Evolutionary conservation across 352 stramenopile genomes (phyloP), one percentile per base, ranked within the genome.

Genomic region (Blastocystis sp.): DNA sequence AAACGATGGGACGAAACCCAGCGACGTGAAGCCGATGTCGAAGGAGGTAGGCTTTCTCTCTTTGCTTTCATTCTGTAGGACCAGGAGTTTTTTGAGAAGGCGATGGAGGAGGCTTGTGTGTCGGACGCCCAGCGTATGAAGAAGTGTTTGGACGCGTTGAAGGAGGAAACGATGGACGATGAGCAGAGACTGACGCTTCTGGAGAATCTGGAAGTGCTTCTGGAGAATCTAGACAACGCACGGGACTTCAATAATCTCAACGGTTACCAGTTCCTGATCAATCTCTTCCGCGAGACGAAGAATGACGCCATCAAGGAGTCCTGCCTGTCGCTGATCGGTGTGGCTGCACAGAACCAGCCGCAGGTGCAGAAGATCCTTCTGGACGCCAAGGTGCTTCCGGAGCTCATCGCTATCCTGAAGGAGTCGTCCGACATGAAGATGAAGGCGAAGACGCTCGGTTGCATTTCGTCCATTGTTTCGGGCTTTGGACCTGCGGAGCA

Each of bases 61-160:
- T 27, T 85, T 6, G 0, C 29, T 75, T 27, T 14, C 8, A 11
- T 72, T n/a, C n/a, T 18, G n/a, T 73, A 85, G 75, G 63, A 85
- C n/a, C 64, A 67, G 11, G 75, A 49, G 36, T 85, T 85, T 42
- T 85, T 85, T 44, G 75, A 85, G 24, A 85, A 85, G 42, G 75
- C 75, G 4, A 48, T 85, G 11, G 63, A 85, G 51, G 75, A 56
- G 24, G 75, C 75, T 29, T 73, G 57, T 61, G 44, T 85, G 14
- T 56, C 53, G 24, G 75, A 85, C 40, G 75, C 75, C 11, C 27
- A 40, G 4, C 38, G 63, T 18, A 85, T 85, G 75, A 85, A 85
- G 75, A 34, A 75, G 4, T 72, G 34, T 46, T 54, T 85, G 53
- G 46, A 61, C n/a, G 40, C 34, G 42, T 36, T 85, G 34, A 56